Evolutionary conservation across 2,329 filamentous ascomycete genomes (phyloP).

Genomic region (Fusarium cicatricum): DNA sequence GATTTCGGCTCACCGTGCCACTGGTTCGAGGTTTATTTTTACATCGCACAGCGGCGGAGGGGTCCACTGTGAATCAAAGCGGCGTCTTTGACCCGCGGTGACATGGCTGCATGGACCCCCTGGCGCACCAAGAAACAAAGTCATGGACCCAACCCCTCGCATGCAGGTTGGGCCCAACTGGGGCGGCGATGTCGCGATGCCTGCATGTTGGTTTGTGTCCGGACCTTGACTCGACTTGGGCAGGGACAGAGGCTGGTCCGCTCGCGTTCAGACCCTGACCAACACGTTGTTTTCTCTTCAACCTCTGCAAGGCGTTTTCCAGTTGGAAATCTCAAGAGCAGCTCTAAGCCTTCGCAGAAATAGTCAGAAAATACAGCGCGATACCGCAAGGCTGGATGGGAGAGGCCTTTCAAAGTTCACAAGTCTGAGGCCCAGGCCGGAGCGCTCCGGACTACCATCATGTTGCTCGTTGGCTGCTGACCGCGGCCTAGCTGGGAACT

Average conservation of each 20-base stretch:
- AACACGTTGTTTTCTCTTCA: slow-evolving; percentile 1
- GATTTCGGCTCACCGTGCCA: slow-evolving; percentile 28
- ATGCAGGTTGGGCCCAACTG: slow-evolving; percentile 36
- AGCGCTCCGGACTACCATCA: no score
- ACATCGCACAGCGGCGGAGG: slow-evolving; percentile 34
- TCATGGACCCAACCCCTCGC: slow-evolving; percentile 39
- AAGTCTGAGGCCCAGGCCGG: neutral
- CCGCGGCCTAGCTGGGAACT: slow-evolving; percentile 29
- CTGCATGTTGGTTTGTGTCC: slow-evolving; percentile 32
- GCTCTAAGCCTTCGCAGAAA: neutral
- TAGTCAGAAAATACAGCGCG: no score
- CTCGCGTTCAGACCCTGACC: slow-evolving; percentile 9
- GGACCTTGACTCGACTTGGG: slow-evolving; percentile 11
- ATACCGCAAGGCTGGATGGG: no score
- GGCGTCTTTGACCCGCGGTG: slow-evolving; percentile 27
- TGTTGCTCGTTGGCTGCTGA: neutral
- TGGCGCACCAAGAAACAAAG: slow-evolving; percentile 28
- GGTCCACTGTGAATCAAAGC: slow-evolving; percentile 38
- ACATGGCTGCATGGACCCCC: slow-evolving; percentile 26
- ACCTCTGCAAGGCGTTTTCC: neutral
- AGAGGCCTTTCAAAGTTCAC: neutral
- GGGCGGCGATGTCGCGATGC: slow-evolving; percentile 32
- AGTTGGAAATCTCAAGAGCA: neutral
- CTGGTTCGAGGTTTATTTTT: slow-evolving; percentile 41
- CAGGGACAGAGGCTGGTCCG: slow-evolving; percentile 13